Evolutionary conservation across 306 rosid species (phyloP).

Genomic region (Castanea sativa): DNA sequence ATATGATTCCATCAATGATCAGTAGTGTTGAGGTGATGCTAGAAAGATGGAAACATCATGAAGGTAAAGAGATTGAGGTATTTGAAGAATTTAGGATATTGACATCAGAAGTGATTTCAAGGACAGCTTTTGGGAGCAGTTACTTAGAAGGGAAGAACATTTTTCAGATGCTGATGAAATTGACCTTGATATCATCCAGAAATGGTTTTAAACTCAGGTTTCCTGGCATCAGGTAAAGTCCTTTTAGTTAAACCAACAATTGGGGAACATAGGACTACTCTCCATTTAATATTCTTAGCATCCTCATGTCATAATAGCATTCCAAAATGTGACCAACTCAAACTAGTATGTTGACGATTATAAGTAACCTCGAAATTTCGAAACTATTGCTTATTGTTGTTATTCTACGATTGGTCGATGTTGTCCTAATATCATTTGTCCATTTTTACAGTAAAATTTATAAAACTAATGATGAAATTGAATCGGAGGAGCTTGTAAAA

Average conservation of each 20-base stretch:
- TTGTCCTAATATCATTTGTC: not conserved
- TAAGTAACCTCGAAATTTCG: too few species aligned
- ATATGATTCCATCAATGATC: conserved; percentile 22
- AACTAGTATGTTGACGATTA: too few species aligned
- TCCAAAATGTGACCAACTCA: too few species aligned
- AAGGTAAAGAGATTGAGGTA: conserved; percentile 30
- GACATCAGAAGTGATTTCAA: conserved; percentile 29
- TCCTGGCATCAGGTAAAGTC: conserved; percentile 23
- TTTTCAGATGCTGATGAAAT: conserved; percentile 17
- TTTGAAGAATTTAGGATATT: conserved; percentile 22
- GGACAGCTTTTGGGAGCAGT: conserved; percentile 32
- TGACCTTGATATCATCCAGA: not conserved
- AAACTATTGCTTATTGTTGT: too few species aligned
- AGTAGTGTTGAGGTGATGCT: conserved; percentile 19
- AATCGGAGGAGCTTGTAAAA: conserved; percentile 8
- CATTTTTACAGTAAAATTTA: conserved; percentile 17
- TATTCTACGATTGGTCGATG: too few species aligned
- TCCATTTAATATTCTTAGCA: not conserved
- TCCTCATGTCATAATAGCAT: too few species aligned
- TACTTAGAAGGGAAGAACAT: conserved; percentile 25
- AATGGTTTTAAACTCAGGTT: not conserved
- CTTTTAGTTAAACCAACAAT: too few species aligned
- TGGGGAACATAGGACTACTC: not conserved
- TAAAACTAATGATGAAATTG: conserved; percentile 21
- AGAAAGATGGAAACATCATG: conserved; percentile 18